Percentiles rank a stretch among this genome's conserved stretches.
phyloP scores from a whole-genome alignment of 768 basidiomycete genomes.

The Naganishia antarctica region DNA sequence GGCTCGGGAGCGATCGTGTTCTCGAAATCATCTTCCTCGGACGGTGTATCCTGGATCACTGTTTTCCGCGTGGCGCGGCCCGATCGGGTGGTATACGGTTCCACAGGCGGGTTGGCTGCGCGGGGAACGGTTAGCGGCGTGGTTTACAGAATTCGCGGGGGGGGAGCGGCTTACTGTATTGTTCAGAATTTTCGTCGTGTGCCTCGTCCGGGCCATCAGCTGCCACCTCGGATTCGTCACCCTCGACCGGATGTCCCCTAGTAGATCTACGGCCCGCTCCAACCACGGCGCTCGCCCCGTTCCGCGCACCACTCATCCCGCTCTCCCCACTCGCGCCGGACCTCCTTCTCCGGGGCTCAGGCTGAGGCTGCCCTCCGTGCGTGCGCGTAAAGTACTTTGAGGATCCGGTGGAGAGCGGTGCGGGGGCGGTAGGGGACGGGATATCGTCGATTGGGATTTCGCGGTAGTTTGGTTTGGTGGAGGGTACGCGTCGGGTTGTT shows the following conservation, averaged over 20 bases:
- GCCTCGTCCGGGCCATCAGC: constrained; percentile 1
- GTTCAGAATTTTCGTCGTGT: constrained; percentile 4
- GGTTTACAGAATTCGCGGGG: background rate
- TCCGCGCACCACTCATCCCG: background rate
- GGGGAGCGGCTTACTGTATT: too few relatives aligned
- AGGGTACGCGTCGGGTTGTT: background rate
- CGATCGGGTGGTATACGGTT: constrained; percentile 6
- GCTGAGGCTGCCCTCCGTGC: background rate
- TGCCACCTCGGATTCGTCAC: background rate
- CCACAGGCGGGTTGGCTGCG: background rate
- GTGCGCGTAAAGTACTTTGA: constrained; percentile 16
- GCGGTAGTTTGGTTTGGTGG: background rate
- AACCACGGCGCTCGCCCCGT: background rate
- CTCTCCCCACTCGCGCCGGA: constrained; percentile 11
- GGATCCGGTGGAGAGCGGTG: background rate
- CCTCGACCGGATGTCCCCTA: background rate
- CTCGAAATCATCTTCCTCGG: constrained; percentile 24
- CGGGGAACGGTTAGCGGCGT: background rate
- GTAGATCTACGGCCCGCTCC: background rate
- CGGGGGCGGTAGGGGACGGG: background rate
- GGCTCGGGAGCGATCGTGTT: constrained; percentile 19
- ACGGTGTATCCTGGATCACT: constrained; percentile 16
- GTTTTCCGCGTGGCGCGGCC: constrained; percentile 9
- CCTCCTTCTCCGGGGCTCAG: background rate
- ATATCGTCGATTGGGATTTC: background rate